Percentiles rank a stretch among this genome's conserved stretches.
phyloP scores from a whole-genome alignment of 2,329 filamentous ascomycete genomes.

The Neopestalotiopsis clavispora region DNA sequence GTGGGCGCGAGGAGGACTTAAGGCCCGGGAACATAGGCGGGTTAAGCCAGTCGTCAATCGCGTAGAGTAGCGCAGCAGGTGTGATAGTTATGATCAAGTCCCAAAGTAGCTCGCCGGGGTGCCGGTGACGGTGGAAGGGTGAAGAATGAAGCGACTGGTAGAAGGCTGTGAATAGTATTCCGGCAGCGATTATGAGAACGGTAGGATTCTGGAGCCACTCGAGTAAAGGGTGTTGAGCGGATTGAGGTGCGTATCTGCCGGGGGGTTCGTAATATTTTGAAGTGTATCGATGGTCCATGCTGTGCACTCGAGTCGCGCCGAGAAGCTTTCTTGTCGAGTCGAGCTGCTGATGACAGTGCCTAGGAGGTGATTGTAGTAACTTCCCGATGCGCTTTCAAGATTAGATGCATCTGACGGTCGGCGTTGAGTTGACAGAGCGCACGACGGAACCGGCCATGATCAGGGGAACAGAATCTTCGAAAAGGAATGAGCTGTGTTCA shows the following conservation, averaged over 20 bases:
- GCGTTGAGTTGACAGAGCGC: neutral
- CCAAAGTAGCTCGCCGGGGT: constrained; percentile 58
- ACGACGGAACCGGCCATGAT: constrained; percentile 21
- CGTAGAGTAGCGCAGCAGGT: constrained; percentile 62
- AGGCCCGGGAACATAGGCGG: constrained; percentile 47
- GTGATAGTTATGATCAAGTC: constrained; percentile 61
- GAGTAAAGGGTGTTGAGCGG: constrained; percentile 30
- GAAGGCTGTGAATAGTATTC: constrained; percentile 39
- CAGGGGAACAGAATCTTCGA: constrained; percentile 9
- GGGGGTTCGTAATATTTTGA: constrained; percentile 35
- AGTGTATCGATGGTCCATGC: constrained; percentile 43
- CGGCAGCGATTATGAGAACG: constrained; percentile 38
- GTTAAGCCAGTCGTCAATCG: constrained; percentile 60
- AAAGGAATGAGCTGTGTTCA: neutral
- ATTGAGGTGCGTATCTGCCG: constrained; percentile 27
- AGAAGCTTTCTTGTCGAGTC: neutral
- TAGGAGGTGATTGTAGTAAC: constrained; percentile 10
- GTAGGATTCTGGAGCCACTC: constrained; percentile 41
- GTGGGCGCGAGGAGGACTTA: constrained; percentile 38
- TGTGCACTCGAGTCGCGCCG: constrained; percentile 24
- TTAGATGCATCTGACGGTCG: constrained; percentile 8
- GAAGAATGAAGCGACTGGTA: constrained; percentile 40
- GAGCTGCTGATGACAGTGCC: constrained; percentile 13
- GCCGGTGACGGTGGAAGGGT: constrained; percentile 38
- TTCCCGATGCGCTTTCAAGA: constrained; percentile 14